Conservation (phyloP, 2,329 filamentous ascomycete species). For the Furcasterigmium sp. region DNA sequence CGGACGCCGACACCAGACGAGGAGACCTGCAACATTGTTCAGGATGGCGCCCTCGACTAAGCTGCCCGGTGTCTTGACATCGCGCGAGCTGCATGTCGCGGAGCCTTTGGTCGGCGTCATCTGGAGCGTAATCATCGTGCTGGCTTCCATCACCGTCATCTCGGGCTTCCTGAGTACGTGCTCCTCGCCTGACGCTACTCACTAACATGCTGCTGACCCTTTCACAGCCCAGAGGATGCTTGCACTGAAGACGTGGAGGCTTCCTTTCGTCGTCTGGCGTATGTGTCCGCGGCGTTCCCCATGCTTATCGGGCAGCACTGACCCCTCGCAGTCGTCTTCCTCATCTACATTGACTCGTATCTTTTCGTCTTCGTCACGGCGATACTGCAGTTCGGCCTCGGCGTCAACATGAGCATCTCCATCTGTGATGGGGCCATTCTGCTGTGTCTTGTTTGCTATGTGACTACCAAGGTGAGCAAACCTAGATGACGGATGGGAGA, state of each 20-base stretch:
- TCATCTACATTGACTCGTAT: constrained; percentile 56
- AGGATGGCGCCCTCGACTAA: constrained; percentile 8
- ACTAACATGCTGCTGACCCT: constrained; percentile 7
- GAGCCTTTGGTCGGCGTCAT: constrained; percentile 28
- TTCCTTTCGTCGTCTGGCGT: constrained; percentile 40
- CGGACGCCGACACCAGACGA: background rate
- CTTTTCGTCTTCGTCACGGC: constrained; percentile 53
- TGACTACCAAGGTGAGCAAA: constrained; percentile 52
- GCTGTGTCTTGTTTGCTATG: constrained; percentile 56
- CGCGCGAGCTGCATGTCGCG: constrained; percentile 3
- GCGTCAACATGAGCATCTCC: constrained; percentile 42
- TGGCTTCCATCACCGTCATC: constrained; percentile 26
- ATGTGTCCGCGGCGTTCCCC: constrained; percentile 14
- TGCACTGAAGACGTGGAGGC: constrained; percentile 31
- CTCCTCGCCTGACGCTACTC: background rate
- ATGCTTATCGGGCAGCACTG: background rate
- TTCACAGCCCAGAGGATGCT: constrained; percentile 29
- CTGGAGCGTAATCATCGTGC: constrained; percentile 27
- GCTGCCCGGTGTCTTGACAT: background rate
- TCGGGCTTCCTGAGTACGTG: constrained; percentile 29
- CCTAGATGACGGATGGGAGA: background rate
- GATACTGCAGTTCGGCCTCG: constrained; percentile 51
- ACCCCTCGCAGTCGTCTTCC: constrained; percentile 45
- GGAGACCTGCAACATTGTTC: no score
- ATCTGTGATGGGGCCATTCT: constrained; percentile 55